Percentiles rank a stretch among this genome's conserved stretches.
Evolutionary conservation across 2,329 filamentous ascomycete species (phyloP).

Genomic region (Ophiosphaerella herpotricha): DNA sequence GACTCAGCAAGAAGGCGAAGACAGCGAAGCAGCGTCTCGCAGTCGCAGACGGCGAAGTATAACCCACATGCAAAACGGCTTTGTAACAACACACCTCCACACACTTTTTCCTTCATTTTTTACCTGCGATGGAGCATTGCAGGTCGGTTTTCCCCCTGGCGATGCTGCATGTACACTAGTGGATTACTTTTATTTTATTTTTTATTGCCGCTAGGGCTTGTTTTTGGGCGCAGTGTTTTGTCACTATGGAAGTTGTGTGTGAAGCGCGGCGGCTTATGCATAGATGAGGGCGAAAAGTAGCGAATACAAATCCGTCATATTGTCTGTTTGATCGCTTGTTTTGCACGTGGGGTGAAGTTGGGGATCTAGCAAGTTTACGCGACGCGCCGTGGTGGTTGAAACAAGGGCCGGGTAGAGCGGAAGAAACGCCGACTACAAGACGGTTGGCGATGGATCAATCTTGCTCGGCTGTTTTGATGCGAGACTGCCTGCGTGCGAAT

Average conservation of each 20-base stretch:
- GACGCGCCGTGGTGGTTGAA: too few relatives aligned
- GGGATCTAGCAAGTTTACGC: too few relatives aligned
- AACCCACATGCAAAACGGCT: constrained; percentile 1
- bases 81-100: constrained; percentile 13
- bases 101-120: constrained; percentile 11
- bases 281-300: too few relatives aligned
- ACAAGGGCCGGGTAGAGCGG: too few relatives aligned
- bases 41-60: constrained; percentile 52
- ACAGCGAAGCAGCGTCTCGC: constrained; percentile 56
- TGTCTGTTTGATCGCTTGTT: too few relatives aligned
- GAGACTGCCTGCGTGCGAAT: too few relatives aligned
- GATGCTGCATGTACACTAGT: constrained; percentile 17
- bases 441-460: too few relatives aligned
- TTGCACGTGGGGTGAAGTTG: too few relatives aligned
- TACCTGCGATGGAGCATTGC: background rate
- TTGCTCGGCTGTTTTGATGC: too few relatives aligned
- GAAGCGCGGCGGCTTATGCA: too few relatives aligned
- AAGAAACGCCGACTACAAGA: too few relatives aligned
- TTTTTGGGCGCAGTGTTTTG: background rate
- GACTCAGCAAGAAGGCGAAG: constrained; percentile 58
- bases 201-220: constrained; percentile 1
- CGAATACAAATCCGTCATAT: too few relatives aligned
- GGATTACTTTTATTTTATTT: constrained; percentile 3
- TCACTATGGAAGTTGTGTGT: background rate
- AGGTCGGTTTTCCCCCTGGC: constrained; percentile 6